Evolutionary conservation across 805 yeast species (phyloP), one percentile per base, ranked within the genome.

Genomic region (Danielia oregonensis): DNA sequence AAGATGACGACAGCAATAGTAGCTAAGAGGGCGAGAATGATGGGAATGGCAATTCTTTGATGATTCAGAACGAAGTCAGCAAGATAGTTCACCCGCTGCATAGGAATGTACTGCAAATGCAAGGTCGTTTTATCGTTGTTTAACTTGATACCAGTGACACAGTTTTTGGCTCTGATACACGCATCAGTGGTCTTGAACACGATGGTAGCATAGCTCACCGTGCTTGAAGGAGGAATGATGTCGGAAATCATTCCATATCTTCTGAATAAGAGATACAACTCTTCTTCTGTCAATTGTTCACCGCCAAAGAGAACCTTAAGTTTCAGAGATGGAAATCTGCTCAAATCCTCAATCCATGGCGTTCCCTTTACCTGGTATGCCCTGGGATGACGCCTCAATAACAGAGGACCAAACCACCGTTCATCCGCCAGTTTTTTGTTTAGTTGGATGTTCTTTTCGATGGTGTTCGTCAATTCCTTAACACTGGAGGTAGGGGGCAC

Each of bases 261-360:
- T 61, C 97, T 75, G 54, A 93, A 80, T 34, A 87, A 61, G 2
- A 84, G 72, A 49, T 89, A 91, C 33, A 89, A 56, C 35, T 81
- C 82, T 57, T 89, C 97, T 43, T 87, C 94, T 0, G 83, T 72
- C 39, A 91, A 61, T 5, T 79, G 70, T 0, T 79, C 78, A 1
- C 96, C 97, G 44, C 82, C 87, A 54, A 82, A 89, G 17, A 71
- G 68, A 4, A 91, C 78, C 35, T 75, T 72, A 16, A 93, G 59
- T 10, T 68, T 67, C 6, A 70, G 61, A 35, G 82, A 78, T 6
- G 95, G 95, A 44, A 72, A 75, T 42, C 96, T 64, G 48, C 86
- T 74, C 55, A 93, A 66, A 55, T 93, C 98, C 61, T 91, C 97
- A 40, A 93, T 83, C 96, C 97, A 91, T 0, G 99, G 98, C 2